These are phyloP conservation scores for Rhizopogon roseolus DNA, from an alignment of 768 basidiomycete genomes.

Conservation along the genomic window DNA sequence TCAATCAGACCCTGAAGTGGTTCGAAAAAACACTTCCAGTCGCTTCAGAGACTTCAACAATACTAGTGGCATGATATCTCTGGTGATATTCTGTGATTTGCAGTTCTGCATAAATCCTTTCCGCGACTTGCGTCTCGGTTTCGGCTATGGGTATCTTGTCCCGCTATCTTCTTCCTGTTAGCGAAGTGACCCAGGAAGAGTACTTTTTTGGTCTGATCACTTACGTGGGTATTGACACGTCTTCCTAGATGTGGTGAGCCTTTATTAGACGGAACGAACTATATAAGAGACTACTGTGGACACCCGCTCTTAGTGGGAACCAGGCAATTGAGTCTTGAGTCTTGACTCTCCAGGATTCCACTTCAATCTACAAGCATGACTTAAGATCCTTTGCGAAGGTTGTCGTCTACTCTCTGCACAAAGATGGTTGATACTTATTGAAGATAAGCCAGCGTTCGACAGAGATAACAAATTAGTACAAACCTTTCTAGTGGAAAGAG, in stretches of 20 bases:
- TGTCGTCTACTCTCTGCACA: neutral
- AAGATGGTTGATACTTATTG: neutral
- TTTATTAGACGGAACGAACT: too few species aligned
- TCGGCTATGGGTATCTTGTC: neutral
- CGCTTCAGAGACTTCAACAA: neutral
- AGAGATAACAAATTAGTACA: neutral
- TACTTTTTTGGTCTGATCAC: too few species aligned
- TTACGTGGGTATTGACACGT: too few species aligned
- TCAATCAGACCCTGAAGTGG: constrained; percentile 38
- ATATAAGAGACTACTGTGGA: too few species aligned
- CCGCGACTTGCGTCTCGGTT: neutral
- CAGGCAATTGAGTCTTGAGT: too few species aligned
- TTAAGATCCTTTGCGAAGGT: too few species aligned
- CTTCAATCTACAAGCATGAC: too few species aligned
- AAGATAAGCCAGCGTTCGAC: neutral
- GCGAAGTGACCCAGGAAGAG: too few species aligned
- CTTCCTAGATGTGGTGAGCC: too few species aligned
- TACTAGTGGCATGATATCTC: neutral
- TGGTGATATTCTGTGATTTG: neutral
- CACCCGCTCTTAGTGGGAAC: too few species aligned
- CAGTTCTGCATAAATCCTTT: neutral
- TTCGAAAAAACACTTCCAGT: constrained; percentile 32
- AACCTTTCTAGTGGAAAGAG: neutral
- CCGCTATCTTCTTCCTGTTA: neutral
- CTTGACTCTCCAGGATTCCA: too few species aligned